phyloP scores from a whole-genome alignment of 2,329 filamentous ascomycete species.

The Trichoderma simmonsii region DNA sequence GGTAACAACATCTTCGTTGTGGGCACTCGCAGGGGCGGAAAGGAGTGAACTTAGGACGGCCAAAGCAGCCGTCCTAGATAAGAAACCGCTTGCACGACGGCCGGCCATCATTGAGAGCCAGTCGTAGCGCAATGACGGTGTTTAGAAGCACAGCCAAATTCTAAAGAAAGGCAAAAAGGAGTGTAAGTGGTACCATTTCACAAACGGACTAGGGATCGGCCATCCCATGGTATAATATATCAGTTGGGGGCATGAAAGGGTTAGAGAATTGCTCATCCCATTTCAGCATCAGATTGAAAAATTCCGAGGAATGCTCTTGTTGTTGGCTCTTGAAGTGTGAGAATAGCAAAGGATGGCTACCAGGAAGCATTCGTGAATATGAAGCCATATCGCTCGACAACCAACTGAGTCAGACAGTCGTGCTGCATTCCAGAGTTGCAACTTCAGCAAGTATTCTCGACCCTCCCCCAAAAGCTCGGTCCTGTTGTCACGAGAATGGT shows the following conservation, averaged over 20 bases:
- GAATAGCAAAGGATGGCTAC: background rate
- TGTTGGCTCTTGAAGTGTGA: background rate
- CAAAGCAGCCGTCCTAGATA: slow-evolving; percentile 18
- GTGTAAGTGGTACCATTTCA: background rate
- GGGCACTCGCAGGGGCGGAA: slow-evolving; percentile 15
- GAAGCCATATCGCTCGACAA: background rate
- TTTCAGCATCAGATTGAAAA: background rate
- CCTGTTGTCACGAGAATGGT: background rate
- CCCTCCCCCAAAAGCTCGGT: background rate
- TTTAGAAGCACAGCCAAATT: background rate
- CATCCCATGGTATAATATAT: background rate
- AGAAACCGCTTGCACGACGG: slow-evolving; percentile 3
- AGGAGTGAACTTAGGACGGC: slow-evolving; percentile 21
- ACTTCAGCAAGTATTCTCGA: background rate
- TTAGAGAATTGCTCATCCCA: background rate
- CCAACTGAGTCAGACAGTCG: background rate
- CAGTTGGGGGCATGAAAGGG: background rate
- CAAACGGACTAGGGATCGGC: background rate
- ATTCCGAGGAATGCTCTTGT: background rate
- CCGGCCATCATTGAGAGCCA: slow-evolving; percentile 6
- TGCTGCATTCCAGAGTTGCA: background rate
- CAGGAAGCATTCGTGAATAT: background rate
- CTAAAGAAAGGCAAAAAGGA: background rate
- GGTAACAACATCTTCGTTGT: slow-evolving; percentile 15
- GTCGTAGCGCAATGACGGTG: slow-evolving; percentile 22